Evolutionary conservation across 2,329 filamentous ascomycete genomes (phyloP), one percentile per base, ranked within the genome.

Genomic region (Cordyceps militaris): DNA sequence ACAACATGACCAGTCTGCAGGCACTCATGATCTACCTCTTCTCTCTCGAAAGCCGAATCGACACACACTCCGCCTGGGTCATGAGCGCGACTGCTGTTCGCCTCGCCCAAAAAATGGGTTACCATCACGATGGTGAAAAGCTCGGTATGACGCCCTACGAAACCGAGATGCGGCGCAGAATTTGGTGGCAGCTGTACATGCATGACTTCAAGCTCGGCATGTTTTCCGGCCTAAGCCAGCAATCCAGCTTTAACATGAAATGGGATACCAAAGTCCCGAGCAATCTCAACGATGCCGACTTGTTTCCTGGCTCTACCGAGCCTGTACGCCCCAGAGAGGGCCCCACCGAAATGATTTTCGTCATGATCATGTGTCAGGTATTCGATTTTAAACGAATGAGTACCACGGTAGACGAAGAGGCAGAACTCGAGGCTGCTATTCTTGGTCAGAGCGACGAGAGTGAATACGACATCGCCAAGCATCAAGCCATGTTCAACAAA

Each of bases 161-260:
- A 63, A 80, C 80, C 2, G 84, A 88, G 65, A 87, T 88, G 76
- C 78, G 84, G n/a, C 74, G 85, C 44, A 75, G 85, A 7, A 74
- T 87, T 21, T 88, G 85, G 85, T 86, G 83, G 83, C 79, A 83
- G 64, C 78, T 87, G 26, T 74, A 83, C 50, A 72, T 85, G 57
- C 73, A 82, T 54, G 83, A 86, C 61, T 73, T 77, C 44, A 79
- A 81, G 61, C 79, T 79, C 57, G 82, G 81, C 43, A 69, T 84
- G 58, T 72, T 81, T 58, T 83, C 82, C 4, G 82, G 82, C 1
- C 74, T 85, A 24, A 80, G 74, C 59, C 76, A 80, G 61, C 76
- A 77, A 10, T 44, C 55, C 13, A 51, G 38, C 38, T 69, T 80
- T 55, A 69, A 82, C 2, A 76, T 78, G 4, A 73, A 73, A 42